These are phyloP conservation scores for Camptophora hylomeconis DNA, from an alignment of 2,329 filamentous ascomycete species.

Conservation along the genomic window DNA sequence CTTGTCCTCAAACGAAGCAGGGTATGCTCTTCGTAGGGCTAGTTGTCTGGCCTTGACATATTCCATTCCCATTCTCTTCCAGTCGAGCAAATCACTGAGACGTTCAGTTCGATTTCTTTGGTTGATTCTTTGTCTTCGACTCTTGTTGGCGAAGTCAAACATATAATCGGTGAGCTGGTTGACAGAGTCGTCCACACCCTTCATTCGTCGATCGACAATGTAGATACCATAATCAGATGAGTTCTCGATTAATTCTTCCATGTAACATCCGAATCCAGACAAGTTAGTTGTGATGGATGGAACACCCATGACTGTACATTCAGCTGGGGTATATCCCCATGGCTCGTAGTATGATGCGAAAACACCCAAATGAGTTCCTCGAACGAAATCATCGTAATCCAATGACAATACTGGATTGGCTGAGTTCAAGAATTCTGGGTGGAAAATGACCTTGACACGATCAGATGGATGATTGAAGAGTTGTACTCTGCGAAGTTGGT, in stretches of 20 bases:
- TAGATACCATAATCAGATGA: constrained; percentile 97
- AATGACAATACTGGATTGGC: constrained; percentile 88
- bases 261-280: constrained; percentile 96
- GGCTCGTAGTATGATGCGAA: constrained; percentile 98
- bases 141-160: constrained; percentile 90
- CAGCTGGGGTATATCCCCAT: constrained; percentile 96
- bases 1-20: constrained; percentile 61
- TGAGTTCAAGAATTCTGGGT: constrained; percentile 93
- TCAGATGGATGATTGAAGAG: constrained; percentile 93
- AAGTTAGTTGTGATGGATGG: constrained; percentile 97
- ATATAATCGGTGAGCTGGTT: constrained; percentile 88
- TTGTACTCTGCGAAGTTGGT: constrained; percentile 89
- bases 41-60: constrained; percentile 96
- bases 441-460: constrained; percentile 95
- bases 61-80: constrained; percentile 99
- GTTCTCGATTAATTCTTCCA: constrained; percentile 98
- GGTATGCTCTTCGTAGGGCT: constrained; percentile 82
- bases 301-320: constrained; percentile 98
- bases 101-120: constrained; percentile 94
- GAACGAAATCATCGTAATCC: constrained; percentile 97
- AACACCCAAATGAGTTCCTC: constrained; percentile 87
- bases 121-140: constrained; percentile 92
- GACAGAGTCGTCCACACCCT: constrained; percentile 93
- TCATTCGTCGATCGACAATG: constrained; percentile 89
- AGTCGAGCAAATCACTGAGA: constrained; percentile 86